Evolutionary conservation across 179 eudicot genomes (phyloP).

Genomic region (Spergularia azorica): DNA sequence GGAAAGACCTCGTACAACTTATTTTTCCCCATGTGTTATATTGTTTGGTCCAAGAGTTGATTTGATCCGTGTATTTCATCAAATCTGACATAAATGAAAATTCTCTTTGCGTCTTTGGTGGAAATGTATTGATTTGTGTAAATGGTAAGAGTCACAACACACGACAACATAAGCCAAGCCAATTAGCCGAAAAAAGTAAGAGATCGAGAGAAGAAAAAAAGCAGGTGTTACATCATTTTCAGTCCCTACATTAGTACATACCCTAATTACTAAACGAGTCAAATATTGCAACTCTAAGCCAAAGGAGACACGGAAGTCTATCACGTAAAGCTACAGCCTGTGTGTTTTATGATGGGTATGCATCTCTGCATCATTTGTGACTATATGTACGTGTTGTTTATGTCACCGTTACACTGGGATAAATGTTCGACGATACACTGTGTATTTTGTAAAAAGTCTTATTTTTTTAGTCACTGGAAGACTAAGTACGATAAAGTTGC

Average conservation of each 20-base stretch:
- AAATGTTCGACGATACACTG: too few relatives aligned
- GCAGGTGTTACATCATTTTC: not conserved
- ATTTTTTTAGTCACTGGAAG: too few relatives aligned
- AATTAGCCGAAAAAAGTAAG: not conserved
- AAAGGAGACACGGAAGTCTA: not conserved
- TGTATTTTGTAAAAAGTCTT: too few relatives aligned
- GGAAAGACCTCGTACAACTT: too few relatives aligned
- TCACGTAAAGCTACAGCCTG: too few relatives aligned
- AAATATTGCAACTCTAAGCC: conserved; percentile 27
- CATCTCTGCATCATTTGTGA: too few relatives aligned
- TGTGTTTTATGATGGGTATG: too few relatives aligned
- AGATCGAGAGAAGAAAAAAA: not conserved
- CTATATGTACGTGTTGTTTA: too few relatives aligned
- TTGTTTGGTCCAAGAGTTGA: not conserved
- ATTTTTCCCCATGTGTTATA: too few relatives aligned
- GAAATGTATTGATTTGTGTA: not conserved
- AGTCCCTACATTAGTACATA: not conserved
- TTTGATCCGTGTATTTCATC: not conserved
- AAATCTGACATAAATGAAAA: conserved; percentile 9
- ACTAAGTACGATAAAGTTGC: too few relatives aligned
- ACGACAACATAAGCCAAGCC: not conserved
- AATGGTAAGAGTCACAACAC: not conserved
- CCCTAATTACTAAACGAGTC: conserved; percentile 20
- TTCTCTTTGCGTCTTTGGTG: conserved; percentile 3
- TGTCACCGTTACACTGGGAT: too few relatives aligned